Conservation (phyloP, 345 rosid species). For the Camelina hispida region DNA sequence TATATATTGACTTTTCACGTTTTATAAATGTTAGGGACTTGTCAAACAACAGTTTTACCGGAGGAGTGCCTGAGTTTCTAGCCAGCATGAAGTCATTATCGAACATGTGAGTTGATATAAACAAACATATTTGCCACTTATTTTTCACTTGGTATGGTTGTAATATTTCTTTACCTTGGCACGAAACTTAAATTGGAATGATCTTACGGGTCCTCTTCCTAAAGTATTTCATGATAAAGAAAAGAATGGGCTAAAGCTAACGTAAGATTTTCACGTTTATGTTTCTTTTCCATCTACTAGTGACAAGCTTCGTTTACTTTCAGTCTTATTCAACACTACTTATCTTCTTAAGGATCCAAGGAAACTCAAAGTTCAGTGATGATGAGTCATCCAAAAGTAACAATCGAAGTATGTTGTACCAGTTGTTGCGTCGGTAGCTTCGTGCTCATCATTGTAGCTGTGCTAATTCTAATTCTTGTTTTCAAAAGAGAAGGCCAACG, state of each 20-base stretch:
- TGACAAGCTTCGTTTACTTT: background rate
- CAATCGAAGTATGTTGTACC: conserved; percentile 31
- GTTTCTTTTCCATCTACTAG: background rate
- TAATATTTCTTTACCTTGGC: background rate
- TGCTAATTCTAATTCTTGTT: conserved; percentile 21
- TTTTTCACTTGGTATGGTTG: background rate
- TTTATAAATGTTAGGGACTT: conserved; percentile 43
- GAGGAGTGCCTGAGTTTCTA: conserved; percentile 50
- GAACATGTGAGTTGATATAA: conserved; percentile 44
- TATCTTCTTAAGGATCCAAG: conserved; percentile 26
- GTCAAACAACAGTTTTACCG: conserved; percentile 48
- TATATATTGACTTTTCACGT: background rate
- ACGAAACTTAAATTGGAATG: conserved; percentile 51
- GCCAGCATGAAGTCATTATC: conserved; percentile 39
- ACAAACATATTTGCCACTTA: background rate
- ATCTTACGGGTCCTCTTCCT: conserved; percentile 48
- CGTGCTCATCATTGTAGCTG: conserved; percentile 26
- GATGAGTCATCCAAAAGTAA: conserved; percentile 34
- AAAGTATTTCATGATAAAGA: conserved; percentile 27
- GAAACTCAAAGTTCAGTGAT: conserved; percentile 42
- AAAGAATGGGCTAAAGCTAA: conserved; percentile 35
- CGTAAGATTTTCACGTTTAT: conserved; percentile 18
- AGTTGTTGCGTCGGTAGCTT: conserved; percentile 39
- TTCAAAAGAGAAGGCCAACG: conserved; percentile 23
- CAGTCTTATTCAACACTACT: background rate